These are phyloP conservation scores for Patellifolia procumbens DNA, from an alignment of 179 eudicot species.

Conservation along the genomic window DNA sequence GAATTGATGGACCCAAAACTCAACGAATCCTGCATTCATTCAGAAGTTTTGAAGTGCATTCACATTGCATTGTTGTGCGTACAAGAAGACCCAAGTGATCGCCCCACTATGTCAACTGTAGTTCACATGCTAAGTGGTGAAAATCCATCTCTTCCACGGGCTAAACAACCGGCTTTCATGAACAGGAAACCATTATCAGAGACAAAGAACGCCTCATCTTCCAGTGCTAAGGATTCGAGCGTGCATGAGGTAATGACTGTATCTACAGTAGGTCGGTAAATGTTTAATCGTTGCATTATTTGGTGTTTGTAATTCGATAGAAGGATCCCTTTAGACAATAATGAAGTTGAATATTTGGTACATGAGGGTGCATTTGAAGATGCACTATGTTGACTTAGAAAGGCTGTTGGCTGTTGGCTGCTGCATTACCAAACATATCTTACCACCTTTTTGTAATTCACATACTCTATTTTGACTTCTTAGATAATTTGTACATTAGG, in stretches of 20 bases:
- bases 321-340: background rate
- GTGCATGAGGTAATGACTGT: constrained; percentile 5
- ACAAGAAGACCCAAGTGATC: constrained; percentile 32
- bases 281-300: background rate
- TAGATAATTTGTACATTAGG: no score
- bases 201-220: constrained; percentile 22
- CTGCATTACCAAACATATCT: no score
- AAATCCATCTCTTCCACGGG: constrained; percentile 19
- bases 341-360: background rate
- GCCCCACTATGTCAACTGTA: constrained; percentile 27
- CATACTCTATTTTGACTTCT: no score
- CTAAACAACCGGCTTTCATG: constrained; percentile 33
- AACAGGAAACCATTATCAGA: constrained; percentile 17
- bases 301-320: background rate
- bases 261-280: constrained; percentile 25
- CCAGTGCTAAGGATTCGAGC: constrained; percentile 22
- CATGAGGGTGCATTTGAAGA: no score
- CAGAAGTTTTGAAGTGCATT: constrained; percentile 31
- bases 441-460: no score
- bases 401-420: no score
- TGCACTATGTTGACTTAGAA: no score
- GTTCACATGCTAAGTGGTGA: constrained; percentile 28
- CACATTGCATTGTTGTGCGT: constrained; percentile 30
- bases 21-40: constrained; percentile 9
- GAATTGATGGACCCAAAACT: constrained; percentile 26